Base-by-base conservation (phyloP, 805 yeast genomes). In the Torulaspora maleeae region DNA sequence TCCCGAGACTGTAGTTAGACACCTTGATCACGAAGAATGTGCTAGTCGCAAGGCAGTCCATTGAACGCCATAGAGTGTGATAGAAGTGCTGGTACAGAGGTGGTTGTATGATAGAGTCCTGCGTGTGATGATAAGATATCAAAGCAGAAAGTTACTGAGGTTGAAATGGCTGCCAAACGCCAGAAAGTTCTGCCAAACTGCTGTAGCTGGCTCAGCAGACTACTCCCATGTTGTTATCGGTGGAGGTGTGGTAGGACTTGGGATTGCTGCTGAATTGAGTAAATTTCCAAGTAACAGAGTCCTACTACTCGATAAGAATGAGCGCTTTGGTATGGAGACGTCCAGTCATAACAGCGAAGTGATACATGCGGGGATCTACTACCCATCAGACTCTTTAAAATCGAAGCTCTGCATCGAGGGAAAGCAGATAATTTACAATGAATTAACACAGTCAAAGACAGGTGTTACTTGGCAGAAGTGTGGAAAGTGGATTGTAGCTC, bases 291-390 rank as follows among this genome's bases (percentile, higher is more conserved):
- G 71, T 4, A 75, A 75, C 45, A 67, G 67, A 4, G 88, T 88
- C 0, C 62, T 85, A 1, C 60, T 90, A 8, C 61, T 89, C 2
- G 97, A 89, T 55, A 79, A 83, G 56, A 79, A 88, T 60, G 62
- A 66, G 1, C 70, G 71, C 28, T 61, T 79, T 39, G 96, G 96
- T 1, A 75, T 77, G 53, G 96, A 89, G 56, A 87, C 95, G 0
- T 83, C 95, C 5, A 76, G 91, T n/a, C 71, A 96, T 42, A 89
- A 89, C 69, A 85, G 95, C 1, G 97, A 90, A 59, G 97, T 90
- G 20, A 83, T 89, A 19, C 97, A 89, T 66, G 95, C 95, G 0
- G 96, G 96, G 0, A 57, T 89, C 5, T 90, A 90, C 61, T 84
- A 86, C 57, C 95, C 95, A 0, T 66, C 70, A 8, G 76, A 77